These are phyloP conservation scores for Fusarium anthophilum DNA, from an alignment of 2,329 filamentous ascomycete genomes.

Conservation along the genomic window DNA sequence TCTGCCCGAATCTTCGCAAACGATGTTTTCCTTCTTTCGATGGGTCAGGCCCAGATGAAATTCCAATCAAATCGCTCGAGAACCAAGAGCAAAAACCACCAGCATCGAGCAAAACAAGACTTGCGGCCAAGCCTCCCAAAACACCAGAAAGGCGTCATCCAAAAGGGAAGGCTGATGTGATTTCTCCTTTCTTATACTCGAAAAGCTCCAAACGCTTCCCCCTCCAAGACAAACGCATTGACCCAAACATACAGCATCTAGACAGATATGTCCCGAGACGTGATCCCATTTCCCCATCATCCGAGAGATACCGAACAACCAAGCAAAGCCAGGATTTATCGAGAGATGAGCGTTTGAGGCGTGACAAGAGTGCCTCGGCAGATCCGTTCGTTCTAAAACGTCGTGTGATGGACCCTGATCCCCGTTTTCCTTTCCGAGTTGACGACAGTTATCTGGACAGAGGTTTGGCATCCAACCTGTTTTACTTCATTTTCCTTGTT, in stretches of 20 bases:
- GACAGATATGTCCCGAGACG: slow-evolving; percentile 64
- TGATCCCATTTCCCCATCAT: slow-evolving; percentile 46
- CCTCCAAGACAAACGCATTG: slow-evolving; percentile 6
- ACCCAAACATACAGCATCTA: slow-evolving; percentile 36
- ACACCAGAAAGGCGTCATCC: slow-evolving; percentile 1
- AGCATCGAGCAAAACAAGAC: not conserved
- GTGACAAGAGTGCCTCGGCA: slow-evolving; percentile 51
- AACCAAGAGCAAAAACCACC: not conserved
- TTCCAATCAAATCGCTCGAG: not conserved
- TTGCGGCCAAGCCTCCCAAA: not conserved
- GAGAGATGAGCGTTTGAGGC: slow-evolving; percentile 54
- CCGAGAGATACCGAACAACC: slow-evolving; percentile 58
- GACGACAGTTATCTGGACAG: slow-evolving; percentile 23
- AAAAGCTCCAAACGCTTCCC: not conserved
- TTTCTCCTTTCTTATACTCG: slow-evolving; percentile 30
- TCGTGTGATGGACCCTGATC: slow-evolving; percentile 24
- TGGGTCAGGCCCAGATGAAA: slow-evolving; percentile 24
- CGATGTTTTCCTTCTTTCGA: slow-evolving; percentile 25
- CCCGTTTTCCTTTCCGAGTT: slow-evolving; percentile 15
- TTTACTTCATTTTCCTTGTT: not conserved
- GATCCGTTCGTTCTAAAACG: slow-evolving; percentile 54
- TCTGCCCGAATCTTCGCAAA: not conserved
- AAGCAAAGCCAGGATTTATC: slow-evolving; percentile 56
- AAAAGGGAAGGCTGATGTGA: not conserved
- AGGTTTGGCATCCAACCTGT: slow-evolving; percentile 11